These are phyloP conservation scores for Nigrograna mackinnonii DNA, from an alignment of 2,329 filamentous ascomycete species.

Conservation along the genomic window DNA sequence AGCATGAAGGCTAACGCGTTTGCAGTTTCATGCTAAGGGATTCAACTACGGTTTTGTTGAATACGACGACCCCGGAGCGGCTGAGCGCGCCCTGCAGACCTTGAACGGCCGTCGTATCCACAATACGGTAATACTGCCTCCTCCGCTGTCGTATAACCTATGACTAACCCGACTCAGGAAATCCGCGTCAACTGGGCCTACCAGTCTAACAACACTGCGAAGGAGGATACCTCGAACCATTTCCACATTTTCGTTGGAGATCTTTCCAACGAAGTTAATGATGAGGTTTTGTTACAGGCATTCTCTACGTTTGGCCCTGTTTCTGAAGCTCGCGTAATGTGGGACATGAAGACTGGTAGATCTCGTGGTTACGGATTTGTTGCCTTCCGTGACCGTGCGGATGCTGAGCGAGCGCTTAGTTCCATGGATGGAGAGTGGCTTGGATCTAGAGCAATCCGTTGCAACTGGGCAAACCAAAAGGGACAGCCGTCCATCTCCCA, in stretches of 20 bases:
- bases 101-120: conserved; percentile 94
- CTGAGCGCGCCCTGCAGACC: conserved; percentile 96
- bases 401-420: conserved; percentile 94
- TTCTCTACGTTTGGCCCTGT: conserved; percentile 96
- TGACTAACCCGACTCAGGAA: conserved; percentile 65
- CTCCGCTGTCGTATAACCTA: too few species aligned
- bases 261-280: conserved; percentile 97
- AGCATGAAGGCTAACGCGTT: neutral
- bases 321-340: conserved; percentile 98
- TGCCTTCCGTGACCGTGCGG: conserved; percentile 89
- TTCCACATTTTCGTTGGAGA: conserved; percentile 99
- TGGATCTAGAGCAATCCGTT: conserved; percentile 94
- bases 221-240: conserved; percentile 97
- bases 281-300: conserved; percentile 89
- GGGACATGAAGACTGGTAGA: conserved; percentile 99
- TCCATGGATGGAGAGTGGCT: conserved; percentile 99
- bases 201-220: conserved; percentile 90
- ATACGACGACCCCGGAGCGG: conserved; percentile 95
- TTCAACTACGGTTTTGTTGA: conserved; percentile 99
- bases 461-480: conserved; percentile 99
- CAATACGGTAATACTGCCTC: conserved; percentile 72
- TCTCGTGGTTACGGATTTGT: conserved; percentile 98
- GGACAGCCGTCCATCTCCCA: conserved; percentile 98
- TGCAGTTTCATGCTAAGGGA: conserved; percentile 75
- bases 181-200: conserved; percentile 99